Percentiles rank a stretch among this genome's conserved stretches.
These are phyloP conservation scores for Geranomyces michiganensis DNA, from an alignment of 192 early-diverging fungal species.

Conservation along the genomic window DNA sequence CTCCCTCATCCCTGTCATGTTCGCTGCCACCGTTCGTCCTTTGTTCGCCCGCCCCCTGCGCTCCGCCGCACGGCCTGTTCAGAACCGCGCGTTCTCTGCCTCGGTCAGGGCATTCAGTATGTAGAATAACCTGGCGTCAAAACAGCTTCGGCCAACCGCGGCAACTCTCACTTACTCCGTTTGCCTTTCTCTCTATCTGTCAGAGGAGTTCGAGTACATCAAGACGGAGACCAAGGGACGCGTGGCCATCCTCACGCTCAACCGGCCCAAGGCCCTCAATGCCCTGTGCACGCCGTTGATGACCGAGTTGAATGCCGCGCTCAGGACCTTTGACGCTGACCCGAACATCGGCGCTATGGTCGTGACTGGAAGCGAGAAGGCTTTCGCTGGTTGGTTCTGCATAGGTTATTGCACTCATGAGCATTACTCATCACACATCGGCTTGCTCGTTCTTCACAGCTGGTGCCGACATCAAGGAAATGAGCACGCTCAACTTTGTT, in stretches of 20 bases:
- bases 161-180: background rate
- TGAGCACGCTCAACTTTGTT: slow-evolving; percentile 86
- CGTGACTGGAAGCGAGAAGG: slow-evolving; percentile 91
- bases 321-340: slow-evolving; percentile 78
- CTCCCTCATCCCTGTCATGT: slow-evolving; percentile 4
- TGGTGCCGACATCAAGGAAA: slow-evolving; percentile 99
- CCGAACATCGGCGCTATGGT: slow-evolving; percentile 84
- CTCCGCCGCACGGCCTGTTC: background rate
- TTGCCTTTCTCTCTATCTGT: slow-evolving; percentile 1
- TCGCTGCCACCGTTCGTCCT: slow-evolving; percentile 7
- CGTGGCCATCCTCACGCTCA: slow-evolving; percentile 87
- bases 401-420: background rate
- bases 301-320: slow-evolving; percentile 86
- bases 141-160: background rate
- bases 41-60: slow-evolving; percentile 19
- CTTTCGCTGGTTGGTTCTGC: slow-evolving; percentile 83
- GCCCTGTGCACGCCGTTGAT: slow-evolving; percentile 93
- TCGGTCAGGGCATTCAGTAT: slow-evolving; percentile 11
- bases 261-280: slow-evolving; percentile 96
- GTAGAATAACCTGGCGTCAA: background rate
- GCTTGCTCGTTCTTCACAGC: slow-evolving; percentile 64
- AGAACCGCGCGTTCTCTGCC: slow-evolving; percentile 18
- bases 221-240: slow-evolving; percentile 42
- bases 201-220: slow-evolving; percentile 44
- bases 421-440: too few relatives aligned